Conservation (phyloP, 176 grass and related monocot species). For the Lolium rigidum region DNA sequence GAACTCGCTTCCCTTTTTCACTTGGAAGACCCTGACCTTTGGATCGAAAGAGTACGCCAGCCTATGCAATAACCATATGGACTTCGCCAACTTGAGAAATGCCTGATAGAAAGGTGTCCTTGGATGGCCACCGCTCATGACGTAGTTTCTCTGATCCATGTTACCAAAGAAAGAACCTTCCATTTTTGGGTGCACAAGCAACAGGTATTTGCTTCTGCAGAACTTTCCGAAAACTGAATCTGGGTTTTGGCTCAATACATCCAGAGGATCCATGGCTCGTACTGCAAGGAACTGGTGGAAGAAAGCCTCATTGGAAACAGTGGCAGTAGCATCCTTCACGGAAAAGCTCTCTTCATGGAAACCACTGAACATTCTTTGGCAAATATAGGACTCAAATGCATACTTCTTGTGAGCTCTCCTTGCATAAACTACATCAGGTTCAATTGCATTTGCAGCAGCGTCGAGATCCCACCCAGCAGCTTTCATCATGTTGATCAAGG, state of each 20-base stretch:
- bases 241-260: conserved; percentile 91
- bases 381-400: conserved; percentile 89
- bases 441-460: conserved; percentile 81
- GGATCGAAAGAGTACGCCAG: conserved; percentile 78
- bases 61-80: conserved; percentile 89
- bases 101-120: conserved; percentile 92
- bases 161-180: conserved; percentile 91
- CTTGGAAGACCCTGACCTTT: conserved; percentile 75
- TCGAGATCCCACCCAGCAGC: conserved; percentile 95
- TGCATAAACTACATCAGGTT: conserved; percentile 69
- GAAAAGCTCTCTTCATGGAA: conserved; percentile 96
- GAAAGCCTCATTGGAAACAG: conserved; percentile 65
- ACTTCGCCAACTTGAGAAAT: conserved; percentile 87
- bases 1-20: conserved; percentile 66
- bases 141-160: conserved; percentile 90
- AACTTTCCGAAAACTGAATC: conserved; percentile 89
- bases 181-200: conserved; percentile 89
- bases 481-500: conserved; percentile 99
- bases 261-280: conserved; percentile 90
- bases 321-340: conserved; percentile 52
- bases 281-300: conserved; percentile 93
- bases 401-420: conserved; percentile 93
- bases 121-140: conserved; percentile 88
- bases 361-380: conserved; percentile 85
- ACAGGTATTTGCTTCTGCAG: conserved; percentile 78